phyloP scores from a whole-genome alignment of 1,139 yeast genomes.

The Keqinozyma sinolaborantium region DNA sequence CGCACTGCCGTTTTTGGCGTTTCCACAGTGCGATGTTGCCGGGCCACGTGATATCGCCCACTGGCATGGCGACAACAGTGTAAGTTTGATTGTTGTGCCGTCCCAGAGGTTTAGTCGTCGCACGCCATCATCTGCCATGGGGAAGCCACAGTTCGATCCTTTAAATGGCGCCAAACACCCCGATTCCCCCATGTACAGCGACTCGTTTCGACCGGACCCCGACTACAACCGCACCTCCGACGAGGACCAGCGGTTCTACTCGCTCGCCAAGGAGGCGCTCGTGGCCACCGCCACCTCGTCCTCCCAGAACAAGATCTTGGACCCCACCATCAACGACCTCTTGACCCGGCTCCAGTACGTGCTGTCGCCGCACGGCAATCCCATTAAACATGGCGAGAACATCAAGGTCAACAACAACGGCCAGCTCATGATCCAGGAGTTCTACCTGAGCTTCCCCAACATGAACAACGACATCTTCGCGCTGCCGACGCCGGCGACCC shows the following conservation, averaged over 20 bases:
- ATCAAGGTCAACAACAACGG: constrained; percentile 41
- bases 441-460: constrained; percentile 42
- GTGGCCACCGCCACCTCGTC: constrained; percentile 32
- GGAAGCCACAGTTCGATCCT: not conserved
- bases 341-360: constrained; percentile 51
- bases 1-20: not conserved
- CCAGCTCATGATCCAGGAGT: constrained; percentile 41
- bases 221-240: constrained; percentile 13
- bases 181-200: not conserved
- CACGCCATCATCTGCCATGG: no score
- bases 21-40: not conserved
- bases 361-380: constrained; percentile 52
- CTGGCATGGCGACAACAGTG: no score
- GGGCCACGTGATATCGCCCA: not conserved
- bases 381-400: constrained; percentile 31
- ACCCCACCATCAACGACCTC: constrained; percentile 54
- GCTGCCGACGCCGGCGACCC: constrained; percentile 1
- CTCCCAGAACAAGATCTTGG: constrained; percentile 23
- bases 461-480: constrained; percentile 38
- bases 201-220: not conserved
- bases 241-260: constrained; percentile 40
- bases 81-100: no score
- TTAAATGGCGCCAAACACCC: not conserved
- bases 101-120: no score
- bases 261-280: constrained; percentile 43